Evolutionary conservation across 2,329 filamentous ascomycete species (phyloP), one percentile per base, ranked within the genome.

Genomic region (Neofusicoccum laricinum): DNA sequence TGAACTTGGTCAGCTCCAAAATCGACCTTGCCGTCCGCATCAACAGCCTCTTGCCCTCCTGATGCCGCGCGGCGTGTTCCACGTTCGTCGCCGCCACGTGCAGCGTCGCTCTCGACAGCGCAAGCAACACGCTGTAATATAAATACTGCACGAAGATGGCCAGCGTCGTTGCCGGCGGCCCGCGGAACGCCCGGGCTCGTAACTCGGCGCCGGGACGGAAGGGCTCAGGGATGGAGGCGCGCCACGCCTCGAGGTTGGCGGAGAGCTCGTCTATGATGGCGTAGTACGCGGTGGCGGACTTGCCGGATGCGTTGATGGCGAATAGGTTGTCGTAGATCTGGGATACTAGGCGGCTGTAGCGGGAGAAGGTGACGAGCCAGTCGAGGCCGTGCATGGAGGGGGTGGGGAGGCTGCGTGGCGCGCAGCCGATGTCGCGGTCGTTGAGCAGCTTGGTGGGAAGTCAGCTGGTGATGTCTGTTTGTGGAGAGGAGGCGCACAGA

Each of bases 371-470:
- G 1, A 76, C 53, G 32, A 79, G 74, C 74, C 75, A 79, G 66
- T 79, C 72, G 53, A 73, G 77, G 4, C 67, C 69, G 17, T 69
- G 71, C 48, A 78, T 70, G 4, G 69, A 34, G 4, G 76, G 69
- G 38, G 77, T 75, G 1, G 75, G 75, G 14, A 69, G 65, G 12
- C 67, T 49, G 3, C 77, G 77, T 17, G 80, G 71, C 0, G 73
- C 70, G 51, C 71, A 76, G 12, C 74, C 73, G 57, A 80, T 76
- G 51, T 80, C 78, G 4, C 69, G 71, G 64, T 79, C 77, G n/a
- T 69, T 63, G 38, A 80, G 70, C 1, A 72, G 65, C 75, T 78
- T 48, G n/a, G 11, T 25, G 15, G 7, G 25, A 30, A 21, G 43
- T 38, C 14, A n/a, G 30, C 4, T 2, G 50, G 10, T 15, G 34